Base-by-base conservation (phyloP, 192 early-diverging fungal genomes). In the Podila epigama region DNA sequence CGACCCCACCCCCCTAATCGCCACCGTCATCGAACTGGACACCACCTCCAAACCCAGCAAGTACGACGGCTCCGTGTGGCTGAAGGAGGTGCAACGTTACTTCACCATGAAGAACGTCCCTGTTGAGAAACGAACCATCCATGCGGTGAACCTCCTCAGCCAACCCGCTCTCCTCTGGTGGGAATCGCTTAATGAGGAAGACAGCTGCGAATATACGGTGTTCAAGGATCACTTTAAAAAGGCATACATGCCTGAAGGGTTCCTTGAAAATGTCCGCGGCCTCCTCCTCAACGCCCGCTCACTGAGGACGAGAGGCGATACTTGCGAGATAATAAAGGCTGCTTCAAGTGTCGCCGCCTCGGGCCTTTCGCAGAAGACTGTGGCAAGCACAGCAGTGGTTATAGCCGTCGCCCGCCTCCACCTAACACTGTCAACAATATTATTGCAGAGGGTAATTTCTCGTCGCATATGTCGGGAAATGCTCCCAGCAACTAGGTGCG, bases 31-130 rank as follows among this genome's bases (percentile, higher is more conserved):
- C n/a, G n/a, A n/a, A n/a, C n/a, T n/a, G n/a, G n/a, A n/a, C n/a
- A n/a, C n/a, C n/a, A n/a, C n/a, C n/a, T n/a, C n/a, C 2, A 58
- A 58, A 15, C 34, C 42, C 40, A 60, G 58, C 58, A 60, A 60
- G 22, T 60, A 40, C 58, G 39, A 36, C 2, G 39, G 44, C 31
- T 34, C 35, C n/a, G n/a, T n/a, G n/a, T n/a, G n/a, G n/a, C n/a
- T n/a, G n/a, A n/a, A n/a, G n/a, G n/a, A n/a, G n/a, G n/a, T n/a
- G n/a, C n/a, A n/a, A 51, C 48, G 48, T 18, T 51, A 51, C 9
- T 51, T 51, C n/a, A 51, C 48, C 4, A 51, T 51, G 48, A 51
- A 51, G 48, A 51, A 51, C 44, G 44, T 50, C 5, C 44, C 44
- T 20, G 44, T 22, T 10, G 9, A 25, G 5, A 50, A 50, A 50